Evolutionary conservation across 208 protist species (phyloP), one percentile per base, ranked within the genome.

Genomic region (Leishmania martiniquensis): DNA sequence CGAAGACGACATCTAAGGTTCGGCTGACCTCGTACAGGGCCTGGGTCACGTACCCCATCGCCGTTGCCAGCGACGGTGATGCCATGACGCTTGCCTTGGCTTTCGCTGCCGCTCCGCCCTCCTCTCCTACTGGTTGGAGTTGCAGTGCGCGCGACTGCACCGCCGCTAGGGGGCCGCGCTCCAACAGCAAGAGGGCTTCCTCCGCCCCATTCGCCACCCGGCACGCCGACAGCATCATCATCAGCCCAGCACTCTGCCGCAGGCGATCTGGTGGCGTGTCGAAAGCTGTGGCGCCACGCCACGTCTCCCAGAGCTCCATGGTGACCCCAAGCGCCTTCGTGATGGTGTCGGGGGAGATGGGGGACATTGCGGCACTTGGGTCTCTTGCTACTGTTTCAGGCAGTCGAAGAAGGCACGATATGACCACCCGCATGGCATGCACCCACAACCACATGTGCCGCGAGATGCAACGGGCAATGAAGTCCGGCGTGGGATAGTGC

Each of bases 11-110:
- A 51, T 78, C 77, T 67, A 89, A 44, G 20, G 59, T 83, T 42
- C 75, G 77, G n/a, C 78, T 68, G 2, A 87, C 20, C 52, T 89
- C 85, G 34, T 75, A 67, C 62, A 85, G 65, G 4, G 80, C 15
- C n/a, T 82, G 60, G 13, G 76, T 54, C 10, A 44, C 44, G 78
- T 88, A 88, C 29, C 73, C 83, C 54, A 81, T 57, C n/a, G 78
- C 70, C 22, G 75, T 45, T 47, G 52, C 60, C 39, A 57, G 29
- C 25, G 66, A 66, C 32, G 78, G 67, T 44, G n/a, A 44, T 29
- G 67, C 67, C 67, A 72, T 55, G 67, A 72, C 51, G 47, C 29
- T 57, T 51, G 42, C 17, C 5, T 54, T 34, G 20, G 47, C 47
- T n/a, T 34, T 32, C 42, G 0, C 7, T 69, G 29, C 42, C 34